phyloP scores from a whole-genome alignment of 192 early-diverging fungal genomes.

The Coemansia sp. region DNA sequence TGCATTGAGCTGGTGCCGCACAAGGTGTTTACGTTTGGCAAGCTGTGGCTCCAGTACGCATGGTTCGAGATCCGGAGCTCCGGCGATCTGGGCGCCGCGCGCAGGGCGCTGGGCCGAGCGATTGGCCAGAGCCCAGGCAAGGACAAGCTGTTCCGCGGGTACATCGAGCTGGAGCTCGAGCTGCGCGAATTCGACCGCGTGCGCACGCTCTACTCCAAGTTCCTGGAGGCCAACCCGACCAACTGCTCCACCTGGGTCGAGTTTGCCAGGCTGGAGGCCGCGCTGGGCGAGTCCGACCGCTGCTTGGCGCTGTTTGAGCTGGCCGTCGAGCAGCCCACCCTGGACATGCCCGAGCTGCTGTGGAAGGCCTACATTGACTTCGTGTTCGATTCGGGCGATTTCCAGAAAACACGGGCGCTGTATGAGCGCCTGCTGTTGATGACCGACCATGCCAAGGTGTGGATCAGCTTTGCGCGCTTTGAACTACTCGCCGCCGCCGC shows the following conservation, averaged over 20 bases:
- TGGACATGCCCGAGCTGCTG: conserved; percentile 98
- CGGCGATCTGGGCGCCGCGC: conserved; percentile 67
- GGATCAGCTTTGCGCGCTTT: conserved; percentile 92
- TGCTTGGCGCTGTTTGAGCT: conserved; percentile 87
- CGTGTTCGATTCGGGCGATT: conserved; percentile 83
- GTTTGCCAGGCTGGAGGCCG: conserved; percentile 86
- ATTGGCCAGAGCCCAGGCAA: conserved; percentile 84
- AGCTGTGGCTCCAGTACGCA: conserved; percentile 94
- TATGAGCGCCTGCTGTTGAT: conserved; percentile 84
- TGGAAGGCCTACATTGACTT: conserved; percentile 99
- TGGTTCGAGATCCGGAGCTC: conserved; percentile 83
- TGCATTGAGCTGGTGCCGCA: conserved; percentile 90
- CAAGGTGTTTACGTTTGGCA: conserved; percentile 93
- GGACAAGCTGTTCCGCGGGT: conserved; percentile 90
- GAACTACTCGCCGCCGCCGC: conserved; percentile 61
- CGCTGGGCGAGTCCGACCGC: conserved; percentile 84
- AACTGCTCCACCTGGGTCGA: conserved; percentile 97
- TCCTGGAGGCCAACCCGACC: conserved; percentile 81
- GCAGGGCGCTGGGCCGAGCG: conserved; percentile 80
- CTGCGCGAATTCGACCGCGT: conserved; percentile 94
- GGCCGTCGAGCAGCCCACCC: conserved; percentile 80
- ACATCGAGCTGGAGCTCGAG: conserved; percentile 93
- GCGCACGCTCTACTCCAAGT: conserved; percentile 86
- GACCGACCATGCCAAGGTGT: conserved; percentile 96
- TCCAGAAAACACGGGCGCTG: conserved; percentile 69